These are phyloP conservation scores for Lyophyllum atratum DNA, from an alignment of 768 basidiomycete genomes.

Conservation along the genomic window DNA sequence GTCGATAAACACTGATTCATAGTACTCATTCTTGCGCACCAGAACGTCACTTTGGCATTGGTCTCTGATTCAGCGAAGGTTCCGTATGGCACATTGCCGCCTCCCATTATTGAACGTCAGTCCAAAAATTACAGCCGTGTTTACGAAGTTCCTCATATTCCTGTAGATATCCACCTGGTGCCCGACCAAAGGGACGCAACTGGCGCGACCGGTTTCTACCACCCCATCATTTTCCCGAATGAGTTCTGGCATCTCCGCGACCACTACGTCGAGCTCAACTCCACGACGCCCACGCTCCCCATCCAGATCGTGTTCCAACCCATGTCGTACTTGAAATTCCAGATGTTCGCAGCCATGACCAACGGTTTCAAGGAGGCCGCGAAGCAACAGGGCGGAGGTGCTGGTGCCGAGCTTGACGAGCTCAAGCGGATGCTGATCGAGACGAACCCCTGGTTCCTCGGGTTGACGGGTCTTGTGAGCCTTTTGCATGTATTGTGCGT, in stretches of 20 bases:
- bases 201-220: constrained; percentile 72
- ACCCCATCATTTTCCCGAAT: constrained; percentile 89
- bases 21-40: constrained; percentile 51
- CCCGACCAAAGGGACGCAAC: constrained; percentile 61
- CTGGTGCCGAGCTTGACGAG: constrained; percentile 84
- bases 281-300: constrained; percentile 77
- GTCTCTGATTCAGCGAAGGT: constrained; percentile 69
- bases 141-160: constrained; percentile 13
- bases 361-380: constrained; percentile 85
- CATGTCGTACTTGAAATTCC: constrained; percentile 86
- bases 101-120: constrained; percentile 64
- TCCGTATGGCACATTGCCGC: constrained; percentile 55
- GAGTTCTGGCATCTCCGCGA: constrained; percentile 93
- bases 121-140: constrained; percentile 17
- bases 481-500: constrained; percentile 85
- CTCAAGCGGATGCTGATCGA: constrained; percentile 92
- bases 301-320: constrained; percentile 84
- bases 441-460: constrained; percentile 88
- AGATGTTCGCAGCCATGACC: constrained; percentile 82
- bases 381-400: constrained; percentile 66
- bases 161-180: constrained; percentile 64
- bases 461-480: constrained; percentile 81
- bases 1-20: constrained; percentile 1
- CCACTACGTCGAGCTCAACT: constrained; percentile 83
- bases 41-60: constrained; percentile 89